phyloP scores from a whole-genome alignment of 2,329 filamentous ascomycete species.

The Penicillium hesseltinei region DNA sequence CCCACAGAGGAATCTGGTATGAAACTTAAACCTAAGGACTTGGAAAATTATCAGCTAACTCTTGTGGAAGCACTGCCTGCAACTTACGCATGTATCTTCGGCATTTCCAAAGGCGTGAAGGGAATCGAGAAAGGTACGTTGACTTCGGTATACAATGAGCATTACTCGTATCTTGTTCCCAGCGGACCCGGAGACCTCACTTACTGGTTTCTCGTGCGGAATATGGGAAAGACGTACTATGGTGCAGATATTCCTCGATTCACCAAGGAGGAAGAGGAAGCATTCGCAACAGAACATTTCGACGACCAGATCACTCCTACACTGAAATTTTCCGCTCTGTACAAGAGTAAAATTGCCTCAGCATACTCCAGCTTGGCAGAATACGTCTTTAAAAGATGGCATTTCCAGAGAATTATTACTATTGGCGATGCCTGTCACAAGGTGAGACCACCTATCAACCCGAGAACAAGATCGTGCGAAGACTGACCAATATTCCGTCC shows the following conservation, averaged over 20 bases:
- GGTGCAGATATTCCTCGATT: conserved; percentile 23
- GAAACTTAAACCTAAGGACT: neutral
- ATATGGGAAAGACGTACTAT: conserved; percentile 18
- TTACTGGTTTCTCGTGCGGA: conserved; percentile 26
- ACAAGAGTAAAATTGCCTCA: conserved; percentile 13
- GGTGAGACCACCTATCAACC: neutral
- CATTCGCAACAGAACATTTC: conserved; percentile 13
- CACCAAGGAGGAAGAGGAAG: conserved; percentile 21
- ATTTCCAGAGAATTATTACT: conserved; percentile 16
- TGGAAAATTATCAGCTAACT: neutral
- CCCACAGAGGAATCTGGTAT: conserved; percentile 15
- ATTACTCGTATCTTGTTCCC: conserved; percentile 21
- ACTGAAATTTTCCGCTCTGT: conserved; percentile 25
- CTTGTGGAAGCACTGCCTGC: conserved; percentile 14
- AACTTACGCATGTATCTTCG: conserved; percentile 31
- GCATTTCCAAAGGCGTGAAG: conserved; percentile 18
- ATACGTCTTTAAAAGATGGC: conserved; percentile 21
- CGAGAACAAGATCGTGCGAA: neutral
- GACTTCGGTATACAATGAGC: conserved; percentile 16
- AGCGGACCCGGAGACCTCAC: conserved; percentile 19
- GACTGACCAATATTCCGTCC: neutral
- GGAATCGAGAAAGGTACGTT: conserved; percentile 15
- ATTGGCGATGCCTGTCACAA: conserved; percentile 20
- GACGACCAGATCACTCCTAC: conserved; percentile 19
- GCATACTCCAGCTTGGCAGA: conserved; percentile 18